Evolutionary conservation across 495 filamentous ascomycete genomes (phyloP).

Genomic region (Pyrenopolyporus hunteri): DNA sequence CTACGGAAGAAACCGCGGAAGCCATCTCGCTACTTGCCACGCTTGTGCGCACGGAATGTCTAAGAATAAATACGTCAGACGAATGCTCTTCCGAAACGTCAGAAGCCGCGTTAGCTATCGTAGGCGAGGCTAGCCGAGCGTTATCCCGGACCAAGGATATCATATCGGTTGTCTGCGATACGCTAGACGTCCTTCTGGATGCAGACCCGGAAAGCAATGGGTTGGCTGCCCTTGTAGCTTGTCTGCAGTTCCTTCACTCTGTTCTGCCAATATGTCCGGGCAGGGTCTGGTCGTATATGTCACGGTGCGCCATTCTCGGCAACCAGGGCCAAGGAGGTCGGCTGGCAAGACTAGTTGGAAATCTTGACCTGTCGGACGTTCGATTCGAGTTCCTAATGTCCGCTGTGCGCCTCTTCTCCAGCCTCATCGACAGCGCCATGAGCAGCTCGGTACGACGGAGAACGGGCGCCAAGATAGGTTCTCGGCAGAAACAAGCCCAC

Average conservation of each 20-base stretch:
- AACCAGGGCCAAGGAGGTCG: conserved; percentile 73
- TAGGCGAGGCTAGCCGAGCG: conserved; percentile 76
- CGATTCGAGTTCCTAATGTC: conserved; percentile 77
- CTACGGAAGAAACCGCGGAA: conserved; percentile 48
- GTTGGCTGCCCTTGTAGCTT: conserved; percentile 71
- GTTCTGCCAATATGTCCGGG: conserved; percentile 74
- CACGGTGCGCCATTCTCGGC: conserved; percentile 76
- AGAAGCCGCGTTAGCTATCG: conserved; percentile 53
- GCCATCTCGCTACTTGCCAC: conserved; percentile 50
- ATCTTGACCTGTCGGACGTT: conserved; percentile 74
- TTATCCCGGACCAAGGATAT: conserved; percentile 77
- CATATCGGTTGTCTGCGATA: conserved; percentile 77
- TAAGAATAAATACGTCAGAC: conserved; percentile 35
- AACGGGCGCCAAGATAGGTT: conserved; percentile 57
- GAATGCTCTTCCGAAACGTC: conserved; percentile 29
- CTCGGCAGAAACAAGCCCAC: conserved; percentile 57
- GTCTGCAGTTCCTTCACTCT: conserved; percentile 77
- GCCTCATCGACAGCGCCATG: conserved; percentile 76
- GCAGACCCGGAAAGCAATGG: conserved; percentile 58
- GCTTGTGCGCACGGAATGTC: conserved; percentile 46
- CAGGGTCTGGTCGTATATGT: conserved; percentile 87
- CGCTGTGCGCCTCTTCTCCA: conserved; percentile 73
- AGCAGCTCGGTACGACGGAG: conserved; percentile 73
- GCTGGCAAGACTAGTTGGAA: conserved; percentile 73
- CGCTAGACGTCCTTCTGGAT: conserved; percentile 76